phyloP scores from a whole-genome alignment of 2,329 filamentous ascomycete species.

The Triangularia verruculosa region DNA sequence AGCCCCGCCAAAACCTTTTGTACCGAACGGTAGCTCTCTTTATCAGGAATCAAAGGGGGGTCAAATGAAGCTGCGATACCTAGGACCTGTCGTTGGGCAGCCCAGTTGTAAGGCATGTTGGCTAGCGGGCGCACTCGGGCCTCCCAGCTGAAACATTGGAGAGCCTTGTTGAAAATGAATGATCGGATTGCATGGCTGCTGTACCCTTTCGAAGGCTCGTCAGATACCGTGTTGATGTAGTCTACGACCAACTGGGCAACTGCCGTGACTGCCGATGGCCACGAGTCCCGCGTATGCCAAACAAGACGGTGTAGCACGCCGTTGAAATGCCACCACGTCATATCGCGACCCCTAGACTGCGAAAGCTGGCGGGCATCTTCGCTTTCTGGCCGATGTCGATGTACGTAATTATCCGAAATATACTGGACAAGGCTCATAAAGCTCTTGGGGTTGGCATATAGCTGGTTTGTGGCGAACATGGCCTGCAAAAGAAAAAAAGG shows the following conservation, averaged over 20 bases:
- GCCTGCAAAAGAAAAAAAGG: constrained; percentile 41
- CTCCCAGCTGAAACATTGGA: constrained; percentile 38
- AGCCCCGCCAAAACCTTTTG: constrained; percentile 51
- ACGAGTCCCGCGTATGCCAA: constrained; percentile 30
- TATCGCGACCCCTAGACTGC: constrained; percentile 9
- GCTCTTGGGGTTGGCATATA: constrained; percentile 32
- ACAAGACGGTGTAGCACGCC: constrained; percentile 29
- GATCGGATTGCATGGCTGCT: constrained; percentile 33
- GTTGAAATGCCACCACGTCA: constrained; percentile 27
- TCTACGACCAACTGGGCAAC: constrained; percentile 29
- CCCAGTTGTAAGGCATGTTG: constrained; percentile 52
- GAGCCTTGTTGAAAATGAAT: constrained; percentile 40
- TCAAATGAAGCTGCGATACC: constrained; percentile 48
- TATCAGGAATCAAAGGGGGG: constrained; percentile 50
- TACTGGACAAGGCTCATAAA: constrained; percentile 36
- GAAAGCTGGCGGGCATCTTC: constrained; percentile 8
- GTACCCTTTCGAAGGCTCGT: not conserved
- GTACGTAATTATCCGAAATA: constrained; percentile 29
- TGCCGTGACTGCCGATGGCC: constrained; percentile 31
- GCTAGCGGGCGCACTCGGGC: constrained; percentile 31
- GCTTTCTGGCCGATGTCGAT: constrained; percentile 17
- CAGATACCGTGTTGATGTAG: constrained; percentile 28
- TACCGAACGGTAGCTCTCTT: constrained; percentile 52
- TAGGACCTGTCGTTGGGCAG: constrained; percentile 54
- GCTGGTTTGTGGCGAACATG: constrained; percentile 36